phyloP scores from a whole-genome alignment of 345 rosid genomes.

The Moricandia arvensis region DNA sequence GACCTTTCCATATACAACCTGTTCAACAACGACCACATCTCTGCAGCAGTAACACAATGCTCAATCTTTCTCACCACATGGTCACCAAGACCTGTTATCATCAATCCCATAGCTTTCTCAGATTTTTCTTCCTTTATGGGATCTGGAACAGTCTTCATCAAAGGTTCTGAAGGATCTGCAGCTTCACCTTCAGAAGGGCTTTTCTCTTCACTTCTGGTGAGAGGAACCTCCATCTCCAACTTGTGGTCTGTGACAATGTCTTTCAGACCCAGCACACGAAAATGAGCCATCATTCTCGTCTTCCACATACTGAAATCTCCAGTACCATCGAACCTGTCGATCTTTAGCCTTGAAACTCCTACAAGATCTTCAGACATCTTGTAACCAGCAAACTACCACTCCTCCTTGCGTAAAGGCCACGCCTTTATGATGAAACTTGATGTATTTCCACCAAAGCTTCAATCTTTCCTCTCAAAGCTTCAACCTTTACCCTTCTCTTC shows the following conservation, averaged over 20 bases:
- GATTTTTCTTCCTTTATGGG: not conserved
- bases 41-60: not conserved
- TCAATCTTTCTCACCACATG: not conserved
- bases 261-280: not conserved
- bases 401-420: no score
- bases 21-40: not conserved
- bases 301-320: not conserved
- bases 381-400: no score
- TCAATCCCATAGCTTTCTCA: not conserved
- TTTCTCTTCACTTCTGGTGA: not conserved
- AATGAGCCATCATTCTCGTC: not conserved
- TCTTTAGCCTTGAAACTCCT: no score
- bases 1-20: not conserved
- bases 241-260: not conserved
- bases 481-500: no score
- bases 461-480: no score
- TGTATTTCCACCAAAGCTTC: not conserved
- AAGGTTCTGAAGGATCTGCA: not conserved
- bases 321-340: not conserved
- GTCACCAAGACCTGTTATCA: not conserved
- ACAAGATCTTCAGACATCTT: not conserved
- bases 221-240: not conserved
- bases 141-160: not conserved
- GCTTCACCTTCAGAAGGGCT: not conserved
- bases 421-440: not conserved